Conservation (phyloP, 1,139 yeast species). For the Saccharomycopsis hybrid region DNA sequence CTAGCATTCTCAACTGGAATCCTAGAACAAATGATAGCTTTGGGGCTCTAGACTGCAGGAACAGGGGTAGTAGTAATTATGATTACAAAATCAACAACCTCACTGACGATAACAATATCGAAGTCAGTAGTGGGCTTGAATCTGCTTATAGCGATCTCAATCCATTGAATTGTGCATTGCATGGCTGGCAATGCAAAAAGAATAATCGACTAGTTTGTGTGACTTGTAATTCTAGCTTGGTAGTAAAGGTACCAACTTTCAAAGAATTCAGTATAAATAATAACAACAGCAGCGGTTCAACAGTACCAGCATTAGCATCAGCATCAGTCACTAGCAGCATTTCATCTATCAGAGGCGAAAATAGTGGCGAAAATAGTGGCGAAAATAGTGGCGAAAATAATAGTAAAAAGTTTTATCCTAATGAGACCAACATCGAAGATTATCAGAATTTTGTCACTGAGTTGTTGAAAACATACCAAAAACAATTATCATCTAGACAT, state of each 20-base stretch:
- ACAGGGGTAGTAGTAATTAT: not conserved
- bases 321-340: not conserved
- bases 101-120: not conserved
- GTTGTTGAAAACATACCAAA: not conserved
- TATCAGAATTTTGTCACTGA: not conserved
- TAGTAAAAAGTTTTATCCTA: not conserved
- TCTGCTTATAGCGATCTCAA: not conserved
- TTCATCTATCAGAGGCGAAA: not conserved
- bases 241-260: not conserved
- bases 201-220: slow-evolving; percentile 2
- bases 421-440: not conserved
- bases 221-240: not conserved
- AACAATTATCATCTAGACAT: too few relatives aligned
- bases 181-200: slow-evolving; percentile 6
- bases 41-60: not conserved
- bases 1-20: not conserved
- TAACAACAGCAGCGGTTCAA: too few relatives aligned
- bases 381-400: too few relatives aligned
- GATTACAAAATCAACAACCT: not conserved
- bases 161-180: slow-evolving; percentile 1
- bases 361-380: too few relatives aligned
- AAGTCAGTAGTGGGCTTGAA: not conserved
- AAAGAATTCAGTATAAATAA: too few relatives aligned
- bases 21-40: not conserved
- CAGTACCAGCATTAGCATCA: not conserved